phyloP scores from a whole-genome alignment of 228 moss, liverwort and hornwort genomes.

The Sphagnum fallax region DNA sequence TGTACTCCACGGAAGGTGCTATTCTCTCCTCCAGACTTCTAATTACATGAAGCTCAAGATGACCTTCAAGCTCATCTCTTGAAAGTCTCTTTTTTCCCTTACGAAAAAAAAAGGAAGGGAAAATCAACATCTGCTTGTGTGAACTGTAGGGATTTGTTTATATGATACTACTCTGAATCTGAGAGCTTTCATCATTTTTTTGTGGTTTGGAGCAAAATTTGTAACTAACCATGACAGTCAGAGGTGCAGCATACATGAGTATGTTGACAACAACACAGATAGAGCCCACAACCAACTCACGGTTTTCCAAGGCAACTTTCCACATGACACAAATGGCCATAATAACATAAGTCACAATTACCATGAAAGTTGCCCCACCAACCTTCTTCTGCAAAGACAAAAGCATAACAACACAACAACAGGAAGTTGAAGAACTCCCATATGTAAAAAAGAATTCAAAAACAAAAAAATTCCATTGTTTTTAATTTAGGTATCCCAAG shows the following conservation, averaged over 20 bases:
- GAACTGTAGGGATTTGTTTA: no score
- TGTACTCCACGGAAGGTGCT: no score
- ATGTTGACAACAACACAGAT: conserved; percentile 38
- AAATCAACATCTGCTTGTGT: no score
- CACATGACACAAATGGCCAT: conserved; percentile 28
- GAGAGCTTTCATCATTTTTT: no score
- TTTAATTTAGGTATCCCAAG: neutral
- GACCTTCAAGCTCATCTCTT: no score
- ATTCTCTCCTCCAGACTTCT: no score
- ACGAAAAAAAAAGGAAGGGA: no score
- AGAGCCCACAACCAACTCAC: conserved; percentile 28
- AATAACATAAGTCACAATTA: conserved; percentile 20
- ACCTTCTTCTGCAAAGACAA: conserved; percentile 17
- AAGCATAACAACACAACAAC: neutral
- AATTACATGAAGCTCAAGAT: no score
- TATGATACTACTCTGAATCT: no score
- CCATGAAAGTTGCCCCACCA: conserved; percentile 9
- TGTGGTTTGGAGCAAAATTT: no score
- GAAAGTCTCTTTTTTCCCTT: no score
- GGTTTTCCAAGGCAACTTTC: conserved; percentile 16
- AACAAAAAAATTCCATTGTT: neutral
- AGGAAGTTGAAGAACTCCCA: neutral
- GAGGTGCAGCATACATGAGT: conserved; percentile 46
- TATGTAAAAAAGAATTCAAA: neutral
- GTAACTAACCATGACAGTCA: conserved; percentile 29